These are phyloP conservation scores for Phytophthora agathidicida DNA, from an alignment of 352 stramenopile species.

Conservation along the genomic window DNA sequence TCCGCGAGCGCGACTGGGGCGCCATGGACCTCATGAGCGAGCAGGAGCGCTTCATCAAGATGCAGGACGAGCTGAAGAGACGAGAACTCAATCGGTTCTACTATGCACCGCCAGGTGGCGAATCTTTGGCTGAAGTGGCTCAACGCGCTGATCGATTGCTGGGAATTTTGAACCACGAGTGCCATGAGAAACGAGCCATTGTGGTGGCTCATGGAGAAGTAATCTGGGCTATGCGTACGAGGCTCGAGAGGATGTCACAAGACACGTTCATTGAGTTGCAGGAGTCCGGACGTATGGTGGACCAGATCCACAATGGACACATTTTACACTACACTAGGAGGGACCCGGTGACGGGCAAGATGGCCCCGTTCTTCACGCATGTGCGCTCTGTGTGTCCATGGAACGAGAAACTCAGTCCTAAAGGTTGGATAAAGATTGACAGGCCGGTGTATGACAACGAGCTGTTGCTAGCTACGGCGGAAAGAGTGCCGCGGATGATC, in stretches of 20 bases:
- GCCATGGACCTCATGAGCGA: conserved; percentile 92
- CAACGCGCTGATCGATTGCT: conserved; percentile 85
- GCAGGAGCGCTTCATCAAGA: conserved; percentile 86
- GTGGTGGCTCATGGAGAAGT: conserved; percentile 90
- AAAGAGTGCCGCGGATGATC: conserved; percentile 88
- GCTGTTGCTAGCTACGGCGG: conserved; percentile 82
- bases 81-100: conserved; percentile 88
- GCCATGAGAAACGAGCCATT: conserved; percentile 77
- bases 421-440: conserved; percentile 90
- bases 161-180: conserved; percentile 81
- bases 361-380: conserved; percentile 89
- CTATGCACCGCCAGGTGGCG: conserved; percentile 82
- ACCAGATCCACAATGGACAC: conserved; percentile 91
- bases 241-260: conserved; percentile 88
- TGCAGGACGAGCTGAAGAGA: conserved; percentile 87
- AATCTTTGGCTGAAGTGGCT: conserved; percentile 82
- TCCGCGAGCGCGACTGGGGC: conserved; percentile 89
- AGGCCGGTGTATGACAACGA: conserved; percentile 91
- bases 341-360: conserved; percentile 71
- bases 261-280: conserved; percentile 89
- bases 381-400: conserved; percentile 90
- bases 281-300: conserved; percentile 84
- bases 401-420: conserved; percentile 90
- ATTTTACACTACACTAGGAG: conserved; percentile 88
- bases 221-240: conserved; percentile 90